Conservation (phyloP, 257 asterid genomes). For the Knoxia roxburghii region DNA sequence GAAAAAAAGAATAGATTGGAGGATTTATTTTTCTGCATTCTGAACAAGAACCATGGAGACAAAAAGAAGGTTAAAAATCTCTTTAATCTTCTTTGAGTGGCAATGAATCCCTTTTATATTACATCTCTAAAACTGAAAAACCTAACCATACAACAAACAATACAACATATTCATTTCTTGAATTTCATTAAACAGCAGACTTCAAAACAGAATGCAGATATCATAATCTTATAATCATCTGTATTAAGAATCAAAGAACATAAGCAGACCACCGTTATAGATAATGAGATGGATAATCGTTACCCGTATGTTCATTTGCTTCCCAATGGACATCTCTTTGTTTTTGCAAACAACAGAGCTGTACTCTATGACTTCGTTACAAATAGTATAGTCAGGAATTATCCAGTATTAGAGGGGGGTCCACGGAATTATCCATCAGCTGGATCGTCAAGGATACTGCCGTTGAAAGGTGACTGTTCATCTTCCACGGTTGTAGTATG, state of each 20-base stretch:
- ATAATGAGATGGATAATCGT: constrained; percentile 67
- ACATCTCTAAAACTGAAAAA: constrained; percentile 43
- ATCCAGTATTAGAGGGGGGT: constrained; percentile 68
- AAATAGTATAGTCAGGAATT: constrained; percentile 30
- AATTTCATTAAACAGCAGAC: constrained; percentile 2
- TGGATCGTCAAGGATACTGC: constrained; percentile 84
- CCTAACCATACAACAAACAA: constrained; percentile 27
- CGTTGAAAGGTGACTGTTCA: constrained; percentile 57
- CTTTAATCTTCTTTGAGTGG: constrained; percentile 43
- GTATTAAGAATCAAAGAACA: constrained; percentile 42
- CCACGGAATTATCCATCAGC: constrained; percentile 94
- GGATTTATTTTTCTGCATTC: background rate
- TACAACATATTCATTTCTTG: constrained; percentile 17
- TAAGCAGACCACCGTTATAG: constrained; percentile 17
- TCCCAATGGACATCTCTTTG: constrained; percentile 61
- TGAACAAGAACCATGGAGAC: constrained; percentile 12
- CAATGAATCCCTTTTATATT: constrained; percentile 20
- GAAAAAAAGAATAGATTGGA: background rate
- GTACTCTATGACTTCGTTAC: constrained; percentile 47
- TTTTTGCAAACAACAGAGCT: constrained; percentile 73
- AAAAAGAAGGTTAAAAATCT: constrained; percentile 11
- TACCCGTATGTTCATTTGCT: constrained; percentile 85
- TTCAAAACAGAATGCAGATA: constrained; percentile 1
- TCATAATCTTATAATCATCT: constrained; percentile 20
- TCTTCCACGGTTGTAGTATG: constrained; percentile 65